These are phyloP conservation scores for Kwoniella shandongensis DNA, from an alignment of 768 basidiomycete genomes.

Conservation along the genomic window DNA sequence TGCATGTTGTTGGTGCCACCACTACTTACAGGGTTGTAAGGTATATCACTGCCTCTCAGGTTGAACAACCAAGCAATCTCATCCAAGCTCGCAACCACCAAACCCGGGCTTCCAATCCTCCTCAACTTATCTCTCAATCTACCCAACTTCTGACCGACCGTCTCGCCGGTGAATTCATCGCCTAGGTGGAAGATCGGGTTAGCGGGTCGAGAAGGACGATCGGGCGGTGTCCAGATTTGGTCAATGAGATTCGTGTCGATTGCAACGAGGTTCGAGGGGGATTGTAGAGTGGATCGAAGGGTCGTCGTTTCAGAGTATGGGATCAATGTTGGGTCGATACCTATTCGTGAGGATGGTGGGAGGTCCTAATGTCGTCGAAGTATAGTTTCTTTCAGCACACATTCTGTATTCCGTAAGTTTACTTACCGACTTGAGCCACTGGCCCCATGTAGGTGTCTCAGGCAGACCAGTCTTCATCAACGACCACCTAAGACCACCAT, in stretches of 20 bases:
- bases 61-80: constrained; percentile 75
- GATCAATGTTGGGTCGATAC: constrained; percentile 63
- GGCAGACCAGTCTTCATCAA: constrained; percentile 89
- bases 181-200: constrained; percentile 69
- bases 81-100: constrained; percentile 84
- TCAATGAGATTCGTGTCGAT: constrained; percentile 67
- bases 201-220: constrained; percentile 68
- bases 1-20: constrained; percentile 5
- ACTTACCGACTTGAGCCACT: constrained; percentile 31
- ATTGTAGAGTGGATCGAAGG: constrained; percentile 61
- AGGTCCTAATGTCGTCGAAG: constrained; percentile 9
- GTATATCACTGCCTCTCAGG: constrained; percentile 86
- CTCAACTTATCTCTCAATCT: constrained; percentile 65
- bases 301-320: constrained; percentile 65
- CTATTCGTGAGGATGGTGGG: constrained; percentile 26
- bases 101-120: constrained; percentile 61
- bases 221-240: constrained; percentile 44
- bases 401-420: neutral
- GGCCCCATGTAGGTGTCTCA: constrained; percentile 56
- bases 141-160: constrained; percentile 62
- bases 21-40: constrained; percentile 72
- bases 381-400: neutral
- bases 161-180: constrained; percentile 69
- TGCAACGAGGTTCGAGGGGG: constrained; percentile 65
- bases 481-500: constrained; percentile 73